These are phyloP conservation scores for Micractinium sp. DNA, from an alignment of 139 green algal genomes.

Conservation along the genomic window DNA sequence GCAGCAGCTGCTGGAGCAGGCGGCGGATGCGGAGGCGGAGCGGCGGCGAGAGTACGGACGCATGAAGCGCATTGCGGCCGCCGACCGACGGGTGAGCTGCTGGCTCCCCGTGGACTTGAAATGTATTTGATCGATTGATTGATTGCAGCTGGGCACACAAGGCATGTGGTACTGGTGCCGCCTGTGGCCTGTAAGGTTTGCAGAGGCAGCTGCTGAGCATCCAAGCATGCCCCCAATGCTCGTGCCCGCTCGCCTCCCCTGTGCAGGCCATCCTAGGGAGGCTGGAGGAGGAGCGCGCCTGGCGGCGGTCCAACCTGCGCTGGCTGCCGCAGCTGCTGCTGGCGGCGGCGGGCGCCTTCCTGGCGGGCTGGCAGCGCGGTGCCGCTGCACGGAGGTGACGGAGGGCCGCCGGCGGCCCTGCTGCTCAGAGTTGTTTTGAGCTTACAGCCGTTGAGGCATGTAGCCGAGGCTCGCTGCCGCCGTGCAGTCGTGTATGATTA, in stretches of 20 bases:
- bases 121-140: background rate
- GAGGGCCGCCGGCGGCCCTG: too few species aligned
- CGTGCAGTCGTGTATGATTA: too few species aligned
- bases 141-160: too few species aligned
- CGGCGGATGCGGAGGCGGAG: conserved; percentile 1
- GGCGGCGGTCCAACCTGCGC: conserved; percentile 8
- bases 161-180: too few species aligned
- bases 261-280: background rate
- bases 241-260: background rate
- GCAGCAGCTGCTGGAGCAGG: background rate
- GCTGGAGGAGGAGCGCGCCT: background rate
- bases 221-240: background rate
- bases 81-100: background rate
- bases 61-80: background rate
- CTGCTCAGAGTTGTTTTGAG: too few species aligned
- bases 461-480: too few species aligned
- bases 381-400: too few species aligned
- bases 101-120: too few species aligned
- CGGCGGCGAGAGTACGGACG: background rate
- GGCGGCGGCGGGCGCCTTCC: conserved; percentile 2
- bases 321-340: background rate
- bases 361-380: background rate
- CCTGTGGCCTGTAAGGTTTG: too few species aligned
- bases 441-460: too few species aligned
- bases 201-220: background rate